Evolutionary conservation across 169 alveolate species (phyloP).

Genomic region (Plasmodium vivax): DNA sequence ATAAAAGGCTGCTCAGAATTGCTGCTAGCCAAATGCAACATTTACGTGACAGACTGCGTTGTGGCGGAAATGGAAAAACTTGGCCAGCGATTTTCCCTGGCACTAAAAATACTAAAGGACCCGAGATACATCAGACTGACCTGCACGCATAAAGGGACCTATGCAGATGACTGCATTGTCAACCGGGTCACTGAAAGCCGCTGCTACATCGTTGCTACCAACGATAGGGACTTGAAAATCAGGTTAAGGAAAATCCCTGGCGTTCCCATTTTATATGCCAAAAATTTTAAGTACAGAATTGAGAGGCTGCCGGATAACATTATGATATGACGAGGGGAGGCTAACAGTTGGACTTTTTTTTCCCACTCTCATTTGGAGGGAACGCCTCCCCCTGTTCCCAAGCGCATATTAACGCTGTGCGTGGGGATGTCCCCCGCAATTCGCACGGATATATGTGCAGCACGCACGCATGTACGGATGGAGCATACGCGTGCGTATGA

Average conservation of each 20-base stretch:
- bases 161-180: slow-evolving; percentile 99
- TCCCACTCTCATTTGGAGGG: background rate
- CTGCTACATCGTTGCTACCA: slow-evolving; percentile 98
- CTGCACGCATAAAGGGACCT: slow-evolving; percentile 98
- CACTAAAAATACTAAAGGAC: slow-evolving; percentile 96
- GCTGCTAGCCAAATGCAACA: slow-evolving; percentile 96
- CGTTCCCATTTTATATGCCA: slow-evolving; percentile 97
- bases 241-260: slow-evolving; percentile 98
- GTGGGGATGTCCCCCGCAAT: background rate
- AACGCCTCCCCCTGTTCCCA: background rate
- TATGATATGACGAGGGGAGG: slow-evolving; percentile 73
- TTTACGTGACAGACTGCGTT: slow-evolving; percentile 98
- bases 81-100: slow-evolving; percentile 97
- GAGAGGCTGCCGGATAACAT: slow-evolving; percentile 97
- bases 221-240: slow-evolving; percentile 97
- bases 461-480: background rate
- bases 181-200: slow-evolving; percentile 95
- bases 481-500: background rate
- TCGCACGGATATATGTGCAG: background rate
- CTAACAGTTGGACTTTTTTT: background rate
- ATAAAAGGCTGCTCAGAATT: slow-evolving; percentile 96
- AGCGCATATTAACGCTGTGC: background rate
- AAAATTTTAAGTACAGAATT: slow-evolving; percentile 94
- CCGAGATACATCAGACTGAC: slow-evolving; percentile 96
- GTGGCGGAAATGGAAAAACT: slow-evolving; percentile 98